A percentile compares a stretch with the other conserved stretches of the same genome.
Evolutionary conservation across 2,329 filamentous ascomycete species (phyloP).

Genomic region (Scedosporium minutisporum): DNA sequence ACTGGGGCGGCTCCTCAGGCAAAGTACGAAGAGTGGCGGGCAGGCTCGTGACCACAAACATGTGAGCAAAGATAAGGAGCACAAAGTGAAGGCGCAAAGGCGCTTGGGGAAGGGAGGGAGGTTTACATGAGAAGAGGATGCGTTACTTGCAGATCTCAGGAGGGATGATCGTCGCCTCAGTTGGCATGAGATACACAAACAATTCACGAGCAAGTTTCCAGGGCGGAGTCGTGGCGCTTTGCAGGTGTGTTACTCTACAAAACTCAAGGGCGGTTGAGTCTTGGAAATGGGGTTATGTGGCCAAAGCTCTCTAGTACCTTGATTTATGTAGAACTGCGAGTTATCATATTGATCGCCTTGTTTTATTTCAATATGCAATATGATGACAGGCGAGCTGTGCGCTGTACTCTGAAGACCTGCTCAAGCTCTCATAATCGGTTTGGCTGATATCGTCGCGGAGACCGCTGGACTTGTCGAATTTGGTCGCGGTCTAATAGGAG

Average conservation of each 20-base stretch:
- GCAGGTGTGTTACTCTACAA: background rate
- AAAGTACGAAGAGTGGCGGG: background rate
- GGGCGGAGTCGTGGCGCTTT: background rate
- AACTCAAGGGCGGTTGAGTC: background rate
- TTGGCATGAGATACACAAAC: background rate
- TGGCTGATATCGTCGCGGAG: no score
- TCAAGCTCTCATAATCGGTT: no score
- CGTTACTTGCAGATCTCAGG: background rate
- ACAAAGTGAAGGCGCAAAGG: background rate
- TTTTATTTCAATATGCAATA: no score
- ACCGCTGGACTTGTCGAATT: no score
- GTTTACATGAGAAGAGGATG: background rate
- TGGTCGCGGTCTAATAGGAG: no score
- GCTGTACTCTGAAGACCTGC: no score
- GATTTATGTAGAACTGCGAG: no score
- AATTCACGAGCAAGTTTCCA: background rate
- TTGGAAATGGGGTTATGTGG: no score
- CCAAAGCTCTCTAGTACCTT: no score
- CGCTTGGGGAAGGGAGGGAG: background rate
- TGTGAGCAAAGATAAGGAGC: background rate
- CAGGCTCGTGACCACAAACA: background rate
- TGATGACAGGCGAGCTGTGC: no score
- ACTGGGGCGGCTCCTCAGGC: background rate
- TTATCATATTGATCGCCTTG: no score
- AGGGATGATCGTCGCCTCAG: background rate